These are phyloP conservation scores for Ganoderma lucidum DNA, from an alignment of 1,284 basidiomycete species.

Conservation along the genomic window DNA sequence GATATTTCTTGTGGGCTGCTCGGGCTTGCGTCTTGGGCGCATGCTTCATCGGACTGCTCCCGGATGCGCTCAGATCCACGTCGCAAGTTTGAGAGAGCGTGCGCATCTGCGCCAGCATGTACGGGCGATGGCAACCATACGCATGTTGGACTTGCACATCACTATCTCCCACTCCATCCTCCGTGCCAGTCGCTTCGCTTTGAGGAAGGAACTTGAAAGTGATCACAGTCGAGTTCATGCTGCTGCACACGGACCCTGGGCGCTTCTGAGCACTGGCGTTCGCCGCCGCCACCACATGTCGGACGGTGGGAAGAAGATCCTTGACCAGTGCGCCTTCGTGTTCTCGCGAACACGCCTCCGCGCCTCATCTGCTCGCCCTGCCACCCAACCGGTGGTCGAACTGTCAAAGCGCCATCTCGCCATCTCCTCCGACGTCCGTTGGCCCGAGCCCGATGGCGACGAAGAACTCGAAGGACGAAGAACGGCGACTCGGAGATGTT, in stretches of 20 bases:
- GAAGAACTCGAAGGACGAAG: neutral
- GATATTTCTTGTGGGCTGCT: neutral
- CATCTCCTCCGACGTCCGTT: slow-evolving; percentile 1
- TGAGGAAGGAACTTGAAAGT: neutral
- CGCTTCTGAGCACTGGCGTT: neutral
- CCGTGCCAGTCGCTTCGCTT: neutral
- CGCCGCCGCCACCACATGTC: neutral
- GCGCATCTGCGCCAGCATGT: neutral
- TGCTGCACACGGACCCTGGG: neutral
- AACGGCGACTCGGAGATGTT: neutral
- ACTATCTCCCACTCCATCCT: neutral
- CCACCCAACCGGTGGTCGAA: neutral
- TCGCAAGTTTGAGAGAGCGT: neutral
- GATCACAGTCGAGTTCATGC: neutral
- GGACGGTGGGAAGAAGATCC: slow-evolving; percentile 4
- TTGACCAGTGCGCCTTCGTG: neutral
- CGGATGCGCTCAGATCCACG: neutral
- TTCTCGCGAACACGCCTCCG: slow-evolving; percentile 7
- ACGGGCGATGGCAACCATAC: neutral
- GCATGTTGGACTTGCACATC: neutral
- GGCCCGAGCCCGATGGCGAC: slow-evolving; percentile 1
- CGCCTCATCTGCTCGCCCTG: slow-evolving; percentile 1
- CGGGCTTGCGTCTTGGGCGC: slow-evolving; percentile 2
- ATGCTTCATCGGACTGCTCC: neutral
- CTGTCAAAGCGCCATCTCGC: neutral